phyloP scores from a whole-genome alignment of 805 yeast genomes.

The Candida nitratophila region DNA sequence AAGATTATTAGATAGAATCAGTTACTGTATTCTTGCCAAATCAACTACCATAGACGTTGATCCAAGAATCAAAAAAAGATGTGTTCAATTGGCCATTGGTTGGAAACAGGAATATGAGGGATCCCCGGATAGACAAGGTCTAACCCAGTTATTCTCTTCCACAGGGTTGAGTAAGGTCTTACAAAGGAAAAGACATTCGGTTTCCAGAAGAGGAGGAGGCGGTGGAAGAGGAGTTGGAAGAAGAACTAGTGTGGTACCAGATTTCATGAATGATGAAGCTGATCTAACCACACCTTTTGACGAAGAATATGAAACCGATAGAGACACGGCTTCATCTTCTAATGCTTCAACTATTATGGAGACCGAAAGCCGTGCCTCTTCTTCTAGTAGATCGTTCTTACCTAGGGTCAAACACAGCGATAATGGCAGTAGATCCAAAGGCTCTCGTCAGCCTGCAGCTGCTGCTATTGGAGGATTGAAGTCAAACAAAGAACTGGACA shows the following conservation, averaged over 20 bases:
- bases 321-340: slow-evolving; percentile 13
- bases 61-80: slow-evolving; percentile 38
- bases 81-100: slow-evolving; percentile 44
- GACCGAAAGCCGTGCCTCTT: not conserved
- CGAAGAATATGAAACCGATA: slow-evolving; percentile 18
- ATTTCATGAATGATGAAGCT: slow-evolving; percentile 48
- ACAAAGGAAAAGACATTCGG: slow-evolving; percentile 2
- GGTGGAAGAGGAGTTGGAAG: not conserved
- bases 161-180: slow-evolving; percentile 28
- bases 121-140: slow-evolving; percentile 38
- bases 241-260: slow-evolving; percentile 18
- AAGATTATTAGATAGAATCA: slow-evolving; percentile 58
- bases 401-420: not conserved
- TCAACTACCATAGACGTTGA: slow-evolving; percentile 22
- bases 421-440: not conserved
- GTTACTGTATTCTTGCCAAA: slow-evolving; percentile 34
- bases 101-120: slow-evolving; percentile 62
- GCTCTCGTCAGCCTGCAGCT: not conserved
- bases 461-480: slow-evolving; percentile 7
- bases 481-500: slow-evolving; percentile 33
- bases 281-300: slow-evolving; percentile 33
- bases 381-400: not conserved
- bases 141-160: slow-evolving; percentile 39
- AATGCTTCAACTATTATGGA: not conserved
- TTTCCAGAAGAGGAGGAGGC: no score